Percentiles rank a stretch among this genome's conserved stretches.
These are phyloP conservation scores for Trichocladium uniseriatum DNA, from an alignment of 495 filamentous ascomycete species.

Conservation along the genomic window DNA sequence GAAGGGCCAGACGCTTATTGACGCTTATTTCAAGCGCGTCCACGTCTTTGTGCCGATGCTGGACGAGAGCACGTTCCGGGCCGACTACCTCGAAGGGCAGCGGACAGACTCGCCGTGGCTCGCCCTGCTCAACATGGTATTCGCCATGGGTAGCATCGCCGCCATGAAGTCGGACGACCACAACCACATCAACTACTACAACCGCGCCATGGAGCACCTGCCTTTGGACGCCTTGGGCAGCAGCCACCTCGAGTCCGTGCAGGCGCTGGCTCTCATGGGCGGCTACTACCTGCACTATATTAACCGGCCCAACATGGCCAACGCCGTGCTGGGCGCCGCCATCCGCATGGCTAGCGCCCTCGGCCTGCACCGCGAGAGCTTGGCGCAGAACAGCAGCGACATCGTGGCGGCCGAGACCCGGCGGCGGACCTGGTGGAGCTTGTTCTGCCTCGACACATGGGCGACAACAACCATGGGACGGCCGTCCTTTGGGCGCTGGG, in stretches of 20 bases:
- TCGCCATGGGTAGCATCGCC: constrained; percentile 67
- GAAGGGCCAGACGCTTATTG: constrained; percentile 55
- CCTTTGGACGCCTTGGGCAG: constrained; percentile 59
- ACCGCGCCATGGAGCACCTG: constrained; percentile 58
- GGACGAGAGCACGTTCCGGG: constrained; percentile 64
- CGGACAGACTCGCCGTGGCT: constrained; percentile 66
- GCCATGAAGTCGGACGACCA: constrained; percentile 60
- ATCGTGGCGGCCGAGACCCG: constrained; percentile 52
- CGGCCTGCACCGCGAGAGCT: constrained; percentile 65
- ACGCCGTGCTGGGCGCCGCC: constrained; percentile 55
- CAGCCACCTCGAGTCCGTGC: constrained; percentile 60
- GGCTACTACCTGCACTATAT: constrained; percentile 76
- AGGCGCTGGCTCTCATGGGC: constrained; percentile 60
- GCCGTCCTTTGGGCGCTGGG: constrained; percentile 66
- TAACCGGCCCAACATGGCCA: constrained; percentile 69
- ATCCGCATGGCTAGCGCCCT: constrained; percentile 62
- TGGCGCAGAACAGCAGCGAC: constrained; percentile 44
- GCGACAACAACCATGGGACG: constrained; percentile 67
- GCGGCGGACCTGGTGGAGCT: constrained; percentile 68
- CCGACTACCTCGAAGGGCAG: constrained; percentile 58
- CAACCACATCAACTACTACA: constrained; percentile 64
- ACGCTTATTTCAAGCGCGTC: constrained; percentile 69
- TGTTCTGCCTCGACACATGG: constrained; percentile 76
- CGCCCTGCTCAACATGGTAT: constrained; percentile 68
- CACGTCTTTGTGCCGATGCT: constrained; percentile 70